Percentiles rank a stretch among this genome's conserved stretches.
These are phyloP conservation scores for Leccinum angustisporum DNA, from an alignment of 1,284 basidiomycete genomes.

Conservation along the genomic window DNA sequence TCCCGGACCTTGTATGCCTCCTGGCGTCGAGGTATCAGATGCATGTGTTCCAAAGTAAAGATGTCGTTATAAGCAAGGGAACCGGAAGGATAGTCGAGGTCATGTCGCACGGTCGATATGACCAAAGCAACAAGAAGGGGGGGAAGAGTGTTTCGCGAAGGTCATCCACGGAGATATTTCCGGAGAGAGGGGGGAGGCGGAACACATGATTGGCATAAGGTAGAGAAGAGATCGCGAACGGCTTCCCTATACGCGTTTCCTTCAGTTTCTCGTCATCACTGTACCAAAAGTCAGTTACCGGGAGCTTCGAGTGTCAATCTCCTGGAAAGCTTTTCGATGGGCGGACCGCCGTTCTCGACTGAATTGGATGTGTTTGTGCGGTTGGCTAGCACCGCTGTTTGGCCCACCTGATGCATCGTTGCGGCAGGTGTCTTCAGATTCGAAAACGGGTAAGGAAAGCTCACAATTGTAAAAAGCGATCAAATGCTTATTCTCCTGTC, in stretches of 20 bases:
- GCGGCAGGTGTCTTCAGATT: neutral
- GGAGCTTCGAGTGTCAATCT: slow-evolving; percentile 54
- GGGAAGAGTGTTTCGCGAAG: slow-evolving; percentile 59
- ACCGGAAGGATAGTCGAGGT: slow-evolving; percentile 57
- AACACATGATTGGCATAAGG: slow-evolving; percentile 82
- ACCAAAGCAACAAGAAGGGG: slow-evolving; percentile 72
- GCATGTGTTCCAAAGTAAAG: slow-evolving; percentile 79
- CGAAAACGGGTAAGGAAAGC: slow-evolving; percentile 12
- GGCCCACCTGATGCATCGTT: slow-evolving; percentile 56
- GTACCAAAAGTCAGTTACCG: slow-evolving; percentile 9
- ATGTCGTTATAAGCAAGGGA: slow-evolving; percentile 81
- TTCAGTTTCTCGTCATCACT: slow-evolving; percentile 12
- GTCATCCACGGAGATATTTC: slow-evolving; percentile 42
- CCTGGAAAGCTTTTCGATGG: slow-evolving; percentile 69
- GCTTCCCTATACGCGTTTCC: slow-evolving; percentile 51
- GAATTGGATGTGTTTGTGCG: slow-evolving; percentile 86
- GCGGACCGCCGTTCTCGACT: slow-evolving; percentile 60
- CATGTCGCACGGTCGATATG: slow-evolving; percentile 73
- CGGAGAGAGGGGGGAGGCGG: slow-evolving; percentile 57
- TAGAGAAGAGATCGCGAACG: slow-evolving; percentile 65
- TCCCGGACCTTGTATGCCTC: slow-evolving; percentile 53
- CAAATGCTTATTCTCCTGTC: slow-evolving; percentile 54
- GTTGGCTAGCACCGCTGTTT: slow-evolving; percentile 83
- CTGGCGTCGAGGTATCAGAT: slow-evolving; percentile 73
- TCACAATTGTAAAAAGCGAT: slow-evolving; percentile 88